Evolutionary conservation across 352 stramenopile genomes (phyloP).

Genomic region (Pilasporangium apinafurcum): DNA sequence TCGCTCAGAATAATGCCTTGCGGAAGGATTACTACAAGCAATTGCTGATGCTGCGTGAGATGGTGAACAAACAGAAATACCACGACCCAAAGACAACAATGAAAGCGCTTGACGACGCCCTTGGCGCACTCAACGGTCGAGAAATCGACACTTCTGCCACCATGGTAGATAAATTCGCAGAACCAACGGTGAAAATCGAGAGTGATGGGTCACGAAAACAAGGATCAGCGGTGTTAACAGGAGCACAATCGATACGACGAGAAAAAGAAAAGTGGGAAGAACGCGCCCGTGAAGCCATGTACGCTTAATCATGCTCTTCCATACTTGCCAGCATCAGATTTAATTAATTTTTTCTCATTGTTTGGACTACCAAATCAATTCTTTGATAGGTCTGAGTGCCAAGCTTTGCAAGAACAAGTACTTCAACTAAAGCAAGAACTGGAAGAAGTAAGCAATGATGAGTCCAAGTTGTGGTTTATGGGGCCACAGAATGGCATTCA

Average conservation of each 20-base stretch:
- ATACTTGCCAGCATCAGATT: not conserved
- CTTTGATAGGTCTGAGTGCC: conserved; percentile 19
- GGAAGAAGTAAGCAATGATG: conserved; percentile 12
- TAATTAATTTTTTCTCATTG: not conserved
- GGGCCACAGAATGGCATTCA: conserved; percentile 23
- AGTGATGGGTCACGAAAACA: not conserved
- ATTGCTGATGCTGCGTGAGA: conserved; percentile 60
- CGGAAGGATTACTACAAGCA: conserved; percentile 74
- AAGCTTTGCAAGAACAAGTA: conserved; percentile 47
- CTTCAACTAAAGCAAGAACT: conserved; percentile 33
- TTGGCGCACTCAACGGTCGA: conserved; percentile 9
- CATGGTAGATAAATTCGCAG: too few relatives aligned
- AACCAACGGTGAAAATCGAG: not conserved
- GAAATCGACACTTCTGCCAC: not conserved
- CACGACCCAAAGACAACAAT: conserved; percentile 43
- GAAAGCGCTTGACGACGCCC: conserved; percentile 45
- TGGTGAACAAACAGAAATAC: conserved; percentile 50
- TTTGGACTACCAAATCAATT: not conserved
- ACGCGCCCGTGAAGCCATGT: conserved; percentile 39
- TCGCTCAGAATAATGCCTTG: conserved; percentile 55
- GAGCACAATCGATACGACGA: conserved; percentile 14
- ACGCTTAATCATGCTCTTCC: conserved; percentile 2
- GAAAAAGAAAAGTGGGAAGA: conserved; percentile 72
- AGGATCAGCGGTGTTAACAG: not conserved
- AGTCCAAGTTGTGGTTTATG: conserved; percentile 37